Evolutionary conservation across 306 rosid species (phyloP).

Genomic region (Cicer pinnatifidum): DNA sequence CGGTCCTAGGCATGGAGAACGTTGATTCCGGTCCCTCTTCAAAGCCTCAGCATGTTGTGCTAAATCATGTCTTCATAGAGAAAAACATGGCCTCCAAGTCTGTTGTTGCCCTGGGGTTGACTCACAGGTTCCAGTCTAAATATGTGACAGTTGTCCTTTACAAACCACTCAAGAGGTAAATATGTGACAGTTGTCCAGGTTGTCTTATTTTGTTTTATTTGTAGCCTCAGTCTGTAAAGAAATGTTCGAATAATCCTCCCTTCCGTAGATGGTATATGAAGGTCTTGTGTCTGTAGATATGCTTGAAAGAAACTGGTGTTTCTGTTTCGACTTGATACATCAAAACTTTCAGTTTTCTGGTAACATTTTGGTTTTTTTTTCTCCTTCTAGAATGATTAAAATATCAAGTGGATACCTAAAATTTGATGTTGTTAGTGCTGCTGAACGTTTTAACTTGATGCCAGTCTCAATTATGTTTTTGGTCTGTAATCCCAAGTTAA

Average conservation of each 20-base stretch:
- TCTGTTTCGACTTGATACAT: conserved; percentile 41
- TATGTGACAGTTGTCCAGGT: conserved; percentile 51
- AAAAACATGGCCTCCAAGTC: conserved; percentile 84
- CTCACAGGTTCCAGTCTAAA: conserved; percentile 86
- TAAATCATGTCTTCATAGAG: conserved; percentile 85
- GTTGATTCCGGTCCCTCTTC: conserved; percentile 62
- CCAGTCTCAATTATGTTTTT: background rate
- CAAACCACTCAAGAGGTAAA: conserved; percentile 78
- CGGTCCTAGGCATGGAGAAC: conserved; percentile 74
- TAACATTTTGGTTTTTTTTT: conserved; percentile 1
- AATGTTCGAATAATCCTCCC: conserved; percentile 44
- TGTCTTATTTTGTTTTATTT: conserved; percentile 13
- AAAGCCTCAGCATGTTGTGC: conserved; percentile 88
- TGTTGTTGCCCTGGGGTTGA: conserved; percentile 87
- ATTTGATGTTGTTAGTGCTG: conserved; percentile 2
- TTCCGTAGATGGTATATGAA: conserved; percentile 39
- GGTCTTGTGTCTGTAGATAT: conserved; percentile 51
- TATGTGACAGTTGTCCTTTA: conserved; percentile 92
- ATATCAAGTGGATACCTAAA: background rate
- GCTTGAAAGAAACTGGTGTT: conserved; percentile 36
- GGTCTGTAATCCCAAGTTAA: background rate
- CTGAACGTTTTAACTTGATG: background rate
- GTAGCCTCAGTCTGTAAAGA: conserved; percentile 64
- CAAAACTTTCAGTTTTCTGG: conserved; percentile 16
- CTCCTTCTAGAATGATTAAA: conserved; percentile 31